Evolutionary conservation across 164 flowering plant species (phyloP).

Genomic region (Saururus chinensis): DNA sequence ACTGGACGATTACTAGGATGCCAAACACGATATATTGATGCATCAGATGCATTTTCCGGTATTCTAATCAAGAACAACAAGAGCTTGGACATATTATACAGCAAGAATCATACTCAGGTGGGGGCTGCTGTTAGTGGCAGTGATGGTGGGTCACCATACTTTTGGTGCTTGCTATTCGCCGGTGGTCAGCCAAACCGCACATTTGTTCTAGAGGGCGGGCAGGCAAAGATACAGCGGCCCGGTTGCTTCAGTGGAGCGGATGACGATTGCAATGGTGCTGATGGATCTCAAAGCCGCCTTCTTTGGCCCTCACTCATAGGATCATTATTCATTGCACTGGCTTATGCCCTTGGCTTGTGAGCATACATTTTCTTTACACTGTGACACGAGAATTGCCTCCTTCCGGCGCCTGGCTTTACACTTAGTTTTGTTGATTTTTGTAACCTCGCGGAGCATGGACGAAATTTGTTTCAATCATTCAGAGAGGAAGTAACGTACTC

Average conservation of each 20-base stretch:
- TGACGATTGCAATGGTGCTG: constrained; percentile 58
- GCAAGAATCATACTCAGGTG: constrained; percentile 72
- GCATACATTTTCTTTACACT: neutral
- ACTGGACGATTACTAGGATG: constrained; percentile 85
- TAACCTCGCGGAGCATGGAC: neutral
- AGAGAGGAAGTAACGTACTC: too few species aligned
- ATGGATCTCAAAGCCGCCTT: constrained; percentile 4
- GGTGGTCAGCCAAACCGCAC: constrained; percentile 48
- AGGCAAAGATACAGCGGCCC: constrained; percentile 42
- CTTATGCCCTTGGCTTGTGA: constrained; percentile 29
- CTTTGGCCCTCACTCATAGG: constrained; percentile 18
- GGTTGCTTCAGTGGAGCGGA: constrained; percentile 87
- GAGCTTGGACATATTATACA: constrained; percentile 54
- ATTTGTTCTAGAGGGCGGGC: constrained; percentile 49
- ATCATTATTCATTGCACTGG: constrained; percentile 19
- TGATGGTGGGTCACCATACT: constrained; percentile 80
- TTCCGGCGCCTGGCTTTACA: neutral
- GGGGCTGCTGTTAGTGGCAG: constrained; percentile 83
- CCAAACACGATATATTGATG: constrained; percentile 44
- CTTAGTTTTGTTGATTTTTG: neutral
- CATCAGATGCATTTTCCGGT: constrained; percentile 58
- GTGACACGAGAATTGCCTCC: neutral
- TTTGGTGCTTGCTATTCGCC: constrained; percentile 92
- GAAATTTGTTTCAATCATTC: neutral
- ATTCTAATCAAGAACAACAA: constrained; percentile 39